phyloP scores from a whole-genome alignment of 2,329 filamentous ascomycete species.

The Phaeophleospora eucalypticola region DNA sequence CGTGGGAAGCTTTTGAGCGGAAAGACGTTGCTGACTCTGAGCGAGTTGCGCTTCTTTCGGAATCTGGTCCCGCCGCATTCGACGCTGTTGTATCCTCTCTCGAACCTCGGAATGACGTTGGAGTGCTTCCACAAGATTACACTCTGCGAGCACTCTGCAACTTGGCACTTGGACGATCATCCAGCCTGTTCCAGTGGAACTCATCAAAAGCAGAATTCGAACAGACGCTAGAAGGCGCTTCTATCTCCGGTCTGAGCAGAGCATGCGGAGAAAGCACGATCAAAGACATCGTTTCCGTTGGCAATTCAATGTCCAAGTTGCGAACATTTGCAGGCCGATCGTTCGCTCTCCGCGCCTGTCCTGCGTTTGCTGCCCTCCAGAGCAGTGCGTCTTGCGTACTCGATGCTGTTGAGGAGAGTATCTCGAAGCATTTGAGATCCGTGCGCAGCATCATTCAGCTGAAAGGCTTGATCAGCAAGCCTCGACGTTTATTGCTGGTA shows the following conservation, averaged over 20 bases:
- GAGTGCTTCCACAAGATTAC: constrained; percentile 36
- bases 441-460: constrained; percentile 40
- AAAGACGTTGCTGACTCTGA: constrained; percentile 33
- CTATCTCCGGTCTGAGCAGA: constrained; percentile 51
- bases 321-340: constrained; percentile 13
- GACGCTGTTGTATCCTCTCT: constrained; percentile 59
- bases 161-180: constrained; percentile 66
- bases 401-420: constrained; percentile 38
- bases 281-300: constrained; percentile 40
- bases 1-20: constrained; percentile 63
- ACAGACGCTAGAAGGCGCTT: constrained; percentile 40
- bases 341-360: not conserved
- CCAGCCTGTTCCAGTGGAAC: constrained; percentile 65
- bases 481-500: constrained; percentile 27
- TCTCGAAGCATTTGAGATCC: constrained; percentile 29
- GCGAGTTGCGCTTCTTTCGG: constrained; percentile 58
- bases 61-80: constrained; percentile 62
- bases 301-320: constrained; percentile 28
- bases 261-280: constrained; percentile 50
- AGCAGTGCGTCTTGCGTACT: constrained; percentile 39
- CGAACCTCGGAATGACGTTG: constrained; percentile 28
- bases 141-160: constrained; percentile 55
- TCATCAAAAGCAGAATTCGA: constrained; percentile 51
- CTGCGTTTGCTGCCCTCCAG: constrained; percentile 40
- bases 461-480: constrained; percentile 39